A percentile compares a stretch with the other conserved stretches of the same genome.
Conservation (phyloP, 2,329 filamentous ascomycete genomes). For the Ophiocordyceps camponoti-floridani region DNA sequence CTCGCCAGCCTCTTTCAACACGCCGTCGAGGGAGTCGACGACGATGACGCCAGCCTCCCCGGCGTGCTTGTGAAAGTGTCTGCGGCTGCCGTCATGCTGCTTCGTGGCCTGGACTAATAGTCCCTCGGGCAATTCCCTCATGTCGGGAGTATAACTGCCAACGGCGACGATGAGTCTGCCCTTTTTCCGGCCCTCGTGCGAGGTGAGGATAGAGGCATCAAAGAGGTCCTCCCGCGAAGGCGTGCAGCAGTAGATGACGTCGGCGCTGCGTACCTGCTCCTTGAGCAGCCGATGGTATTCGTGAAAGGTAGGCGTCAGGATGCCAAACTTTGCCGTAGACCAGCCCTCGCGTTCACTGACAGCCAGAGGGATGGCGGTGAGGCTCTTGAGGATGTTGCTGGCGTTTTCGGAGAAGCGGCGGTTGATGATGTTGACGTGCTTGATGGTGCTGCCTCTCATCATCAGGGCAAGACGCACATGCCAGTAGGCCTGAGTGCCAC, state of each 20-base stretch:
- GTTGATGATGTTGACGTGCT: slow-evolving; percentile 70
- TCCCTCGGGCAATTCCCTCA: slow-evolving; percentile 70
- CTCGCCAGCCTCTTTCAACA: slow-evolving; percentile 71
- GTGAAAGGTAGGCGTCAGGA: slow-evolving; percentile 51
- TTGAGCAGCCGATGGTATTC: slow-evolving; percentile 50
- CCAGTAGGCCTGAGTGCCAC: slow-evolving; percentile 86
- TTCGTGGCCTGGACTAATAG: slow-evolving; percentile 46
- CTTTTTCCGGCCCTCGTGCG: slow-evolving; percentile 48
- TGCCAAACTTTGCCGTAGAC: slow-evolving; percentile 45
- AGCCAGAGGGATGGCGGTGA: slow-evolving; percentile 22
- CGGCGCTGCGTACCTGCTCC: slow-evolving; percentile 51
- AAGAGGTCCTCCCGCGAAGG: slow-evolving; percentile 61
- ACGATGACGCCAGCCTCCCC: slow-evolving; percentile 47
- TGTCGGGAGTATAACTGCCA: slow-evolving; percentile 50
- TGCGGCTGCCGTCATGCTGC: slow-evolving; percentile 22
- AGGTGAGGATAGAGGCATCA: slow-evolving; percentile 53
- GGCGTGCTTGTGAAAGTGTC: slow-evolving; percentile 50
- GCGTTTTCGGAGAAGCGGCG: slow-evolving; percentile 46
- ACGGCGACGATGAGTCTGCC: slow-evolving; percentile 56
- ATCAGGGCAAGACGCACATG: slow-evolving; percentile 73
- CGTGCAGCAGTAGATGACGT: slow-evolving; percentile 81
- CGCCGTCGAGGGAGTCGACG: slow-evolving; percentile 63
- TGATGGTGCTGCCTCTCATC: slow-evolving; percentile 51
- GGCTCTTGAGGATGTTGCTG: slow-evolving; percentile 28
- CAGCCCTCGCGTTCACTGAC: slow-evolving; percentile 42